Evolutionary conservation across 768 basidiomycete species (phyloP).

Genomic region (Tremella mesenterica): DNA sequence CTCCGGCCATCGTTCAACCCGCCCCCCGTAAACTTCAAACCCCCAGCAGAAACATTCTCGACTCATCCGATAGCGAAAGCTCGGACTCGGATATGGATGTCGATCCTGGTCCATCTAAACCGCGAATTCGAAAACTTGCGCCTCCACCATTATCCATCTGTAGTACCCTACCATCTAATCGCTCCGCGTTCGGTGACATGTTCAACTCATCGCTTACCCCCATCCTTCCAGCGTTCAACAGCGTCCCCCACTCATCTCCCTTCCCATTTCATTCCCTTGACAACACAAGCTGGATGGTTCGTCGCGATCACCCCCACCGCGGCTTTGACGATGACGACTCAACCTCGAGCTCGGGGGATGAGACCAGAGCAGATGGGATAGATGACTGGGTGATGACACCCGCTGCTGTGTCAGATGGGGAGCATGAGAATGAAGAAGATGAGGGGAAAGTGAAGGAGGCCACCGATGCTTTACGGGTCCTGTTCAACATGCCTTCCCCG

Average conservation of each 20-base stretch:
- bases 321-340: constrained; percentile 23
- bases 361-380: constrained; percentile 25
- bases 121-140: constrained; percentile 15
- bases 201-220: constrained; percentile 17
- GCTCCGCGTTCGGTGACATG: constrained; percentile 8
- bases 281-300: constrained; percentile 33
- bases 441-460: constrained; percentile 34
- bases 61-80: constrained; percentile 26
- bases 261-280: constrained; percentile 40
- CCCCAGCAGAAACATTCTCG: constrained; percentile 13
- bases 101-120: constrained; percentile 14
- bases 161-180: constrained; percentile 6
- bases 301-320: constrained; percentile 18
- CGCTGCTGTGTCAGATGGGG: constrained; percentile 6
- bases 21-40: background rate
- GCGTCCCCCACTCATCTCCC: constrained; percentile 23
- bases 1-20: background rate
- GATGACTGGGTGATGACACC: constrained; percentile 27
- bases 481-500: constrained; percentile 24
- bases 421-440: constrained; percentile 15
- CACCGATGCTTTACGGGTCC: constrained; percentile 30
- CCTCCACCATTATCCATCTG: constrained; percentile 17
- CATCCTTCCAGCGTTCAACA: background rate
- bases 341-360: constrained; percentile 31
- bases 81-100: constrained; percentile 31